Evolutionary conservation across 345 rosid genomes (phyloP).

Genomic region (Boechera stricta): DNA sequence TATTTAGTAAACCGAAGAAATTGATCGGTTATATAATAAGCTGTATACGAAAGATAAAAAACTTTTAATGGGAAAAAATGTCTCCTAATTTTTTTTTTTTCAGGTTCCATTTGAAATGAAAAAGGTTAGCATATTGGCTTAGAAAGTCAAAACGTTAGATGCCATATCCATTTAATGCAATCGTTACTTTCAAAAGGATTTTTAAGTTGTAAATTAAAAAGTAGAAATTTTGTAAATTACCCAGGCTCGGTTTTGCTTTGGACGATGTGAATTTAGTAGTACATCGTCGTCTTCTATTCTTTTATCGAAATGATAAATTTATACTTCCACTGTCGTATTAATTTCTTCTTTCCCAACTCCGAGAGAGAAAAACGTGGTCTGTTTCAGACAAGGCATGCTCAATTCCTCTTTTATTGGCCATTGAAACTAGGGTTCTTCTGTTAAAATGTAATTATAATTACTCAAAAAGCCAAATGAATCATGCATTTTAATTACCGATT

Average conservation of each 20-base stretch:
- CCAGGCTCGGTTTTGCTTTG: constrained; percentile 27
- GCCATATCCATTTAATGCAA: constrained; percentile 21
- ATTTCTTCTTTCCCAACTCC: constrained; percentile 32
- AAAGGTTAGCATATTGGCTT: background rate
- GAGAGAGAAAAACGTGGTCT: constrained; percentile 32
- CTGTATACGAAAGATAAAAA: too few species aligned
- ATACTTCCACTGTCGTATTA: constrained; percentile 12
- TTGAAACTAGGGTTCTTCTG: constrained; percentile 42
- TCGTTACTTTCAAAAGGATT: background rate
- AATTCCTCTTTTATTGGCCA: constrained; percentile 38
- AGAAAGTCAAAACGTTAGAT: constrained; percentile 21
- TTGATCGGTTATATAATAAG: too few species aligned
- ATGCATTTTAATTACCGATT: constrained; percentile 28
- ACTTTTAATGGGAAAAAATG: too few species aligned
- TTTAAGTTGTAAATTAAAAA: background rate
- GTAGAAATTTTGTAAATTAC: background rate
- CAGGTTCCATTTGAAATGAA: background rate
- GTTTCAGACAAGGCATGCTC: constrained; percentile 40
- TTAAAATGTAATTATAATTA: background rate
- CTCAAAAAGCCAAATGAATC: background rate
- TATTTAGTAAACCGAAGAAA: too few species aligned
- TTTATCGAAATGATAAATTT: constrained; percentile 23
- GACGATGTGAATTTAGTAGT: constrained; percentile 17
- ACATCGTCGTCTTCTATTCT: constrained; percentile 31
- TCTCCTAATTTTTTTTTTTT: too few species aligned